Evolutionary conservation across 2,329 filamentous ascomycete species (phyloP), one percentile per base, ranked within the genome.

Genomic region (Aspergillus terreus): DNA sequence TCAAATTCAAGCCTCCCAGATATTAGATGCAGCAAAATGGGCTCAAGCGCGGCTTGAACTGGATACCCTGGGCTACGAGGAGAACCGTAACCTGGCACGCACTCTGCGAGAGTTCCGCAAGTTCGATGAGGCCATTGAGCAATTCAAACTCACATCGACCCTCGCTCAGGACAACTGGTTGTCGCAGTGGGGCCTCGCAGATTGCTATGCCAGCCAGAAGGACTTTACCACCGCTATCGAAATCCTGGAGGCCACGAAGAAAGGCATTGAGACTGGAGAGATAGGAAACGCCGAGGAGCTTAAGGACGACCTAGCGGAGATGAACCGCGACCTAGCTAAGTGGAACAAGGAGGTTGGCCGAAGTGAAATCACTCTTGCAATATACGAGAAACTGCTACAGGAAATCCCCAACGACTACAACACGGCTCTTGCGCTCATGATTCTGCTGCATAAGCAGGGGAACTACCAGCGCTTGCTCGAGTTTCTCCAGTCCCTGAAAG

Each of bases 81-180:
- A 56, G 36, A 59, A 19, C 9, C 55, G 50, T 4, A 58, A 60
- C 15, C 30, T 64, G 36, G 61, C 59, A 23, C 38, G 47, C 12
- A 61, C 58, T 4, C 40, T 61, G 23, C 44, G 50, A 15, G 43
- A 47, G 11, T 59, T 50, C 38, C 12, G 15, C 2, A 57, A 55
- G 30, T 51, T 44, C 9, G 32, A 49, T 4, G 55, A 62, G 44
- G 53, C 58, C 2, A 56, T 58, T 43, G 53, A 62, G 38, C 44
- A 52, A 35, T 56, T 58, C 44, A 56, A 56, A 35, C 46, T 49
- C 23, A 51, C 56, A 30, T 56, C 47, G 25, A 44, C 33, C 17
- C 57, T 58, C 36, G 47, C 35, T 32, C 46, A 32, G 14, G 55
- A 56, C 1, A 59, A 56, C 32, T 62, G 61, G 59, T 38, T 56